These are phyloP conservation scores for Magnaporthiopsis incrustans DNA, from an alignment of 2,329 filamentous ascomycete species.

Conservation along the genomic window DNA sequence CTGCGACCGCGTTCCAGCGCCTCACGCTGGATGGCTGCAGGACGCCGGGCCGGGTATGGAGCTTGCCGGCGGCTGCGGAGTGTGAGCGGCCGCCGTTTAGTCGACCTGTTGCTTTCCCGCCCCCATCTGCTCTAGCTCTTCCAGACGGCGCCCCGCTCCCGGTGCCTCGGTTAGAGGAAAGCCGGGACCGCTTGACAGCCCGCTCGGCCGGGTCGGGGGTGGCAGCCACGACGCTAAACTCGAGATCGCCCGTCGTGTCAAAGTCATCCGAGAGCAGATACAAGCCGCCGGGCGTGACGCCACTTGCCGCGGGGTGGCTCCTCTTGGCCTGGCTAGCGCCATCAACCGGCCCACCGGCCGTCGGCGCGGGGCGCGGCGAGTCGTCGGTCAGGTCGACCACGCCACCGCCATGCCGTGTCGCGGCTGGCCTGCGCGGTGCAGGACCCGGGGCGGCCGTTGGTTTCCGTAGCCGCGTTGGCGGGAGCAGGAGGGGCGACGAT, in stretches of 20 bases:
- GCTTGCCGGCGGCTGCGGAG: neutral
- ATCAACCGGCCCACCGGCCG: neutral
- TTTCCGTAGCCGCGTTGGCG: neutral
- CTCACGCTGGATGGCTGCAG: constrained; percentile 12
- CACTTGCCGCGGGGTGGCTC: neutral
- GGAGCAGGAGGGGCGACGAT: neutral
- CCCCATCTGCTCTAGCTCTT: no score
- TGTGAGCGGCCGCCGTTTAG: neutral
- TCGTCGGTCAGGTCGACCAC: neutral
- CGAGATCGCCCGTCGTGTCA: constrained; percentile 30
- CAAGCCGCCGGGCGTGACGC: constrained; percentile 13
- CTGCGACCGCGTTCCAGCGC: constrained; percentile 8
- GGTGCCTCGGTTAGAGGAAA: constrained; percentile 11
- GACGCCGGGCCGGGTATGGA: constrained; percentile 8
- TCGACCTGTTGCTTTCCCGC: no score
- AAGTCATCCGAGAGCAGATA: constrained; percentile 33
- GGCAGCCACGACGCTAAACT: constrained; percentile 16
- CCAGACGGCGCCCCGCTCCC: neutral
- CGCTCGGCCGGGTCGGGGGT: constrained; percentile 11
- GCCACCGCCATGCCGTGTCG: neutral
- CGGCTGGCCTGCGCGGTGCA: no score
- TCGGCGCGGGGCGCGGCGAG: neutral
- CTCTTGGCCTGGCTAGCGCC: neutral
- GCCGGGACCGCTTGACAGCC: constrained; percentile 22
- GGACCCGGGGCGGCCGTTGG: neutral